phyloP scores from a whole-genome alignment of 352 stramenopile species.

The Lagenidium giganteum region DNA sequence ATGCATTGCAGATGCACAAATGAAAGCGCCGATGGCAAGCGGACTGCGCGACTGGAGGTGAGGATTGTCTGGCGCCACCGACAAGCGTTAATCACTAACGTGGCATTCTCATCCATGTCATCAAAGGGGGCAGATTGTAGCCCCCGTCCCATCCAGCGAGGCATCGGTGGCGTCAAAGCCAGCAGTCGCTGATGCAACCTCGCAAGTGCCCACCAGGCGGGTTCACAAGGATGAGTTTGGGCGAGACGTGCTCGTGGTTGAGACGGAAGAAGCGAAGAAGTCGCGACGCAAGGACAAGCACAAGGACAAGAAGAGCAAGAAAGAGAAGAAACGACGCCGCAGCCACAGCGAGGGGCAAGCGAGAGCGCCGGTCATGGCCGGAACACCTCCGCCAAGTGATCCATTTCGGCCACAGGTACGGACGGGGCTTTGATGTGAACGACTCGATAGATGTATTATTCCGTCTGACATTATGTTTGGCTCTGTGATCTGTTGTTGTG shows the following conservation, averaged over 20 bases:
- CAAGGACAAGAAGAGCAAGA: constrained; percentile 21
- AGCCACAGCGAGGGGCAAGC: background rate
- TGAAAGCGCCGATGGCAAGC: too few relatives aligned
- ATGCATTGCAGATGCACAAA: too few relatives aligned
- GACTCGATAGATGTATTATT: constrained; percentile 5
- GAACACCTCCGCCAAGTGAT: constrained; percentile 13
- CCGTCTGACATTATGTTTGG: background rate
- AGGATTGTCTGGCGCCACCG: too few relatives aligned
- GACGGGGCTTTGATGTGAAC: too few relatives aligned
- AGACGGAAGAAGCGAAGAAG: constrained; percentile 17
- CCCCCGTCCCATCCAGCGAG: too few relatives aligned
- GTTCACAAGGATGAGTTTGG: constrained; percentile 80
- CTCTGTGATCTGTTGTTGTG: constrained; percentile 5
- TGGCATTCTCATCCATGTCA: too few relatives aligned
- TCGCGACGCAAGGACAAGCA: constrained; percentile 19
- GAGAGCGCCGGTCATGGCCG: too few relatives aligned
- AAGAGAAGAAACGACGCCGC: constrained; percentile 10
- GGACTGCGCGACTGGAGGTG: too few relatives aligned
- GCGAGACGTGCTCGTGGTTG: constrained; percentile 44
- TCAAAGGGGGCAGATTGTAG: too few relatives aligned
- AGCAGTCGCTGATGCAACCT: too few relatives aligned
- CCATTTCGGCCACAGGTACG: constrained; percentile 14
- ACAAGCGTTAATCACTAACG: too few relatives aligned
- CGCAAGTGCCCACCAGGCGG: background rate
- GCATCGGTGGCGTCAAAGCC: too few relatives aligned